These are phyloP conservation scores for Haplographium delicatum DNA, from an alignment of 495 filamentous ascomycete species.

Conservation along the genomic window DNA sequence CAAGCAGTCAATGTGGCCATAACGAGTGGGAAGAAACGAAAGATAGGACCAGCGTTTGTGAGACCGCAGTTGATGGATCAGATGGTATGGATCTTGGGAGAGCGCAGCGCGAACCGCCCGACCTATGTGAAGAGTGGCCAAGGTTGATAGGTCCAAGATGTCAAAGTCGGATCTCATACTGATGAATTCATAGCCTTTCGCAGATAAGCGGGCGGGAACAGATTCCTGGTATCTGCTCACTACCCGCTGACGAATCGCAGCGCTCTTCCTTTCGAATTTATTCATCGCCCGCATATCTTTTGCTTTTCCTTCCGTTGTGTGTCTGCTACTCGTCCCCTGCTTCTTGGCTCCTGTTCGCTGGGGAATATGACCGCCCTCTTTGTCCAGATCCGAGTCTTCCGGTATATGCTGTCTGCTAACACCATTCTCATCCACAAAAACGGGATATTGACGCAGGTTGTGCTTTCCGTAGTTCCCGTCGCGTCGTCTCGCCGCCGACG, in stretches of 20 bases:
- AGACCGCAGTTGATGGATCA: constrained; percentile 19
- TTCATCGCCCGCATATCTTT: too few relatives aligned
- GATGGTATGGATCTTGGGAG: constrained; percentile 17
- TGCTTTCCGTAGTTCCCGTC: constrained; percentile 27
- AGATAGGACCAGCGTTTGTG: constrained; percentile 29
- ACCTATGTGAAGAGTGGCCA: constrained; percentile 24
- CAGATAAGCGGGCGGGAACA: constrained; percentile 19
- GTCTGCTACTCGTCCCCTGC: too few relatives aligned
- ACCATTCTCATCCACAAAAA: constrained; percentile 15
- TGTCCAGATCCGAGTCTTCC: not conserved
- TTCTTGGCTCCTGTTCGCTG: too few relatives aligned
- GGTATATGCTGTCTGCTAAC: not conserved
- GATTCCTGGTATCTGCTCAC: too few relatives aligned
- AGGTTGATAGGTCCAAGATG: constrained; percentile 26
- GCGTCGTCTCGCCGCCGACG: constrained; percentile 24
- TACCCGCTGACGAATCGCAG: too few relatives aligned
- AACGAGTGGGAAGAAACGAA: constrained; percentile 30
- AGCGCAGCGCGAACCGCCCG: constrained; percentile 20
- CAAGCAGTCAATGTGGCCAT: constrained; percentile 28
- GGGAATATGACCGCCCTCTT: too few relatives aligned
- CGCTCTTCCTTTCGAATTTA: too few relatives aligned
- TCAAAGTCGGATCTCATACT: constrained; percentile 25
- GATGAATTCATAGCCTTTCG: constrained; percentile 28
- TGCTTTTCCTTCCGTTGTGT: too few relatives aligned
- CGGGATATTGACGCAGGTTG: constrained; percentile 30